These are phyloP conservation scores for Eimeria sp. DNA, from an alignment of 169 alveolate genomes.

Conservation along the genomic window DNA sequence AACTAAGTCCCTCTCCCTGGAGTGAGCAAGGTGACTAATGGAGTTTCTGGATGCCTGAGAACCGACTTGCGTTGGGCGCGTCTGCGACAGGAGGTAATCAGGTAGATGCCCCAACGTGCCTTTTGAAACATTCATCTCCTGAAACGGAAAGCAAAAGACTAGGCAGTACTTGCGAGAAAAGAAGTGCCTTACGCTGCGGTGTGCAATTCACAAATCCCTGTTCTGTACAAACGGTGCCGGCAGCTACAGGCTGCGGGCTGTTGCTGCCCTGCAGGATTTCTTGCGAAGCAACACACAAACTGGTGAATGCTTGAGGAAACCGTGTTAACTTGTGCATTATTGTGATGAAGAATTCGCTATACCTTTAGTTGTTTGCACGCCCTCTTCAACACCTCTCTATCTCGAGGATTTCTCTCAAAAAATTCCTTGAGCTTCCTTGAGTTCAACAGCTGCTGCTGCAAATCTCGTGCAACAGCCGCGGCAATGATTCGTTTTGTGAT, in stretches of 20 bases:
- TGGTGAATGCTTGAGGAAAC: not conserved
- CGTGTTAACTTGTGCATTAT: not conserved
- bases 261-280: not conserved
- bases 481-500: conserved; percentile 82
- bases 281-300: not conserved
- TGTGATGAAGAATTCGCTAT: not conserved
- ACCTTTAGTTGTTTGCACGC: conserved; percentile 77
- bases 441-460: conserved; percentile 83
- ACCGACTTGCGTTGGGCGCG: conserved; percentile 64
- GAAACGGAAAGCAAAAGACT: not conserved
- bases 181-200: not conserved
- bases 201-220: too few species aligned
- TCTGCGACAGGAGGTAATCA: conserved; percentile 54
- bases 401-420: conserved; percentile 83
- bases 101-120: conserved; percentile 73
- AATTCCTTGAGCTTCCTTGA: conserved; percentile 79
- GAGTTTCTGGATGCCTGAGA: not conserved
- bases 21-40: not conserved
- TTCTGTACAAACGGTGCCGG: too few species aligned
- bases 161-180: not conserved
- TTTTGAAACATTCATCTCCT: conserved; percentile 43
- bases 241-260: too few species aligned
- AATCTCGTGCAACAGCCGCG: conserved; percentile 74
- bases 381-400: conserved; percentile 70
- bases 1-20: not conserved